Conservation (phyloP, 768 basidiomycete species). For the Boletus pseudopeckii region DNA sequence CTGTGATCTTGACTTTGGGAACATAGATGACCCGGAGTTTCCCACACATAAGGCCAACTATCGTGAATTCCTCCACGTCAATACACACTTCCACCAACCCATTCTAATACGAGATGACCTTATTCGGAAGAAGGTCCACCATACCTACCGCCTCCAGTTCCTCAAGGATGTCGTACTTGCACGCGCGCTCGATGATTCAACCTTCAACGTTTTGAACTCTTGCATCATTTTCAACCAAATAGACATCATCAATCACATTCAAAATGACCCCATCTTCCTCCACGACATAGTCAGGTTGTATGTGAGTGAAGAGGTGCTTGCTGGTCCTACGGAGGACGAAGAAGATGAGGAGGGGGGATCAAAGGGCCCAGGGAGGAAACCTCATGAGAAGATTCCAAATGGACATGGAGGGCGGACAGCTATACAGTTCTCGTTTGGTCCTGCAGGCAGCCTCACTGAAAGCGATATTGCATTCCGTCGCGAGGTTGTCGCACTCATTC, state of each 20-base stretch:
- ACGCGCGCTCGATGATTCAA: constrained; percentile 90
- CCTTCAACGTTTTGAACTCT: constrained; percentile 94
- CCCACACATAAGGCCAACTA: constrained; percentile 96
- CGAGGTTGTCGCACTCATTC: constrained; percentile 83
- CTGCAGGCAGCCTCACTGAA: constrained; percentile 53
- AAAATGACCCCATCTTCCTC: constrained; percentile 72
- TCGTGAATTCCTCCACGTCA: constrained; percentile 84
- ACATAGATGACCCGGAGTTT: constrained; percentile 91
- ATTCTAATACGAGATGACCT: constrained; percentile 72
- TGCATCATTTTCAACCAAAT: constrained; percentile 99
- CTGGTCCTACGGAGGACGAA: constrained; percentile 36
- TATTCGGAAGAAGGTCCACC: constrained; percentile 89
- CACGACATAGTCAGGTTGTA: constrained; percentile 74
- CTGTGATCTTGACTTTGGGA: constrained; percentile 13
- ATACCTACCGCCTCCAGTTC: constrained; percentile 95
- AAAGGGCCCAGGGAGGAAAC: constrained; percentile 37
- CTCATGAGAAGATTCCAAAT: constrained; percentile 36
- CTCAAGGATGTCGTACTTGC: constrained; percentile 98
- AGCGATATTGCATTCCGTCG: constrained; percentile 56
- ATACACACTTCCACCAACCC: constrained; percentile 85
- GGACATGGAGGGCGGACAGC: constrained; percentile 26
- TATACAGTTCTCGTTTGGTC: constrained; percentile 49
- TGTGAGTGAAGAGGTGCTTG: constrained; percentile 65
- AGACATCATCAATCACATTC: constrained; percentile 91
- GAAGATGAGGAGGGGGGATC: constrained; percentile 21